Percentiles rank a stretch among this genome's conserved stretches.
These are phyloP conservation scores for Diutina scorzettiae DNA, from an alignment of 1,139 yeast species.

Conservation along the genomic window DNA sequence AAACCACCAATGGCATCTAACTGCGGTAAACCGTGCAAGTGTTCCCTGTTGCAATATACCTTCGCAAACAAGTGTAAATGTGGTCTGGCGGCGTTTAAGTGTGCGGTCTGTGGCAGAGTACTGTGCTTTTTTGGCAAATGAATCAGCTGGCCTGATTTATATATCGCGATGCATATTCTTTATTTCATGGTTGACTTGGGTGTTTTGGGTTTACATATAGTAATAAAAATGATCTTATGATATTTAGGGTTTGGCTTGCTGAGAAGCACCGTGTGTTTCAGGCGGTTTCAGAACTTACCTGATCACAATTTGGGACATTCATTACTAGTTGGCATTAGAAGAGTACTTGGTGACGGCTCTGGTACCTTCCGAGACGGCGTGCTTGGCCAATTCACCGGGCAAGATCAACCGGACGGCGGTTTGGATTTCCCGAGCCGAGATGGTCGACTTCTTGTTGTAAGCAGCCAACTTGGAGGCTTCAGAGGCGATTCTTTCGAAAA, in stretches of 20 bases:
- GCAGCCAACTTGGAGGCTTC: conserved; percentile 99
- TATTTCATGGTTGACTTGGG: too few species aligned
- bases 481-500: conserved; percentile 89
- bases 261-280: too few species aligned
- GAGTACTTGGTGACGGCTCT: conserved; percentile 99
- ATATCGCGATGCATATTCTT: too few species aligned
- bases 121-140: conserved; percentile 5
- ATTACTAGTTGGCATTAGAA: conserved; percentile 61
- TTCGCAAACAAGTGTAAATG: conserved; percentile 5
- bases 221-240: background rate
- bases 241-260: too few species aligned
- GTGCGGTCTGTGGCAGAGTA: conserved; percentile 5
- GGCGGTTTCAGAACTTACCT: background rate
- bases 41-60: conserved; percentile 6
- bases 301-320: too few species aligned
- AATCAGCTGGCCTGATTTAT: background rate
- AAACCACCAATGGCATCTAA: conserved; percentile 1
- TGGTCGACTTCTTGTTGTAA: conserved; percentile 98
- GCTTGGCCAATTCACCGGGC: conserved; percentile 99
- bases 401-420: conserved; percentile 98
- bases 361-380: conserved; percentile 98
- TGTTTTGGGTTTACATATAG: too few species aligned
- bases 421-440: conserved; percentile 98
- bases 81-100: conserved; percentile 5
- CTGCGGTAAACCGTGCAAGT: conserved; percentile 6